A percentile compares a stretch with the other conserved stretches of the same genome.
Conservation (phyloP, 1,139 yeast genomes). For the Cylindricascospora bacillispora region DNA sequence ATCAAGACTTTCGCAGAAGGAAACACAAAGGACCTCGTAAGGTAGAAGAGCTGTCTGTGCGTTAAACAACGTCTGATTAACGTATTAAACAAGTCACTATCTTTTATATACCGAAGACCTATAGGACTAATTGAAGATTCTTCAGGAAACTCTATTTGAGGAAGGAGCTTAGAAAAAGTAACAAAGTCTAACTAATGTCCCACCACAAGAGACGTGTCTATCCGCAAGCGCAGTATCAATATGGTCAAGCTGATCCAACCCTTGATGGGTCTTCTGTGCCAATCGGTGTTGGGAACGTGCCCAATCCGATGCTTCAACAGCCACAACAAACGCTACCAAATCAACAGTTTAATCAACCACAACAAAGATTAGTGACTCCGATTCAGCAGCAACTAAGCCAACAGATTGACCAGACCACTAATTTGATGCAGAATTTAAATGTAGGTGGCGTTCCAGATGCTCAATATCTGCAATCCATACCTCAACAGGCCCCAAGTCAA, state of each 20-base stretch:
- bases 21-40: no score
- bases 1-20: no score
- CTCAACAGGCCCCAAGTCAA: slow-evolving; percentile 7
- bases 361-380: slow-evolving; percentile 10
- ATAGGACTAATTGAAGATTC: no score
- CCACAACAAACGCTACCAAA: background rate
- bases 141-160: no score
- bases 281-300: background rate
- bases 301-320: no score
- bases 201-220: slow-evolving; percentile 30
- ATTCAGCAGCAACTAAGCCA: slow-evolving; percentile 22
- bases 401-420: slow-evolving; percentile 22
- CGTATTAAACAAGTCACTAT: no score
- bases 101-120: no score
- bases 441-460: slow-evolving; percentile 10
- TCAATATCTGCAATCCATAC: slow-evolving; percentile 6
- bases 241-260: slow-evolving; percentile 8
- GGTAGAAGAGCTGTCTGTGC: no score
- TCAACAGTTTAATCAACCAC: background rate
- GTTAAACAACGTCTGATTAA: no score
- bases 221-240: slow-evolving; percentile 29
- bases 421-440: slow-evolving; percentile 14
- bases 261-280: slow-evolving; percentile 4
- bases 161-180: no score
- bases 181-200: slow-evolving; percentile 28